Evolutionary conservation across 179 eudicot species (phyloP).

Genomic region (Amaranthus tricolor): DNA sequence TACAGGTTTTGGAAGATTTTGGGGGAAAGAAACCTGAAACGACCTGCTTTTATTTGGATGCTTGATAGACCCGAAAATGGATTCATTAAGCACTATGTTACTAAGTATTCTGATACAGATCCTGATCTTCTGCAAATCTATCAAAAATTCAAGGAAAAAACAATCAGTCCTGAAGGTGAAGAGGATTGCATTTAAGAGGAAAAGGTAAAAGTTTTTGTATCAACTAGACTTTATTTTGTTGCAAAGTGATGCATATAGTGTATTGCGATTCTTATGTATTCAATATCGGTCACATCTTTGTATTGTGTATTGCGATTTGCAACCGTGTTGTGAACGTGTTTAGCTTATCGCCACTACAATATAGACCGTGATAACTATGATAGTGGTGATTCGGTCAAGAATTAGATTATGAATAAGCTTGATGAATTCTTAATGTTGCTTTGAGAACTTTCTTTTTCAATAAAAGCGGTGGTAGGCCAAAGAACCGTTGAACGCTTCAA

Average conservation of each 20-base stretch:
- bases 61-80: slow-evolving; percentile 13
- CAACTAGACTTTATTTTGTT: neutral
- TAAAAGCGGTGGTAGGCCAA: too few species aligned
- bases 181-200: neutral
- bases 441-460: too few species aligned
- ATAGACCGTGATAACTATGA: neutral
- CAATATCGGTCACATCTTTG: too few species aligned
- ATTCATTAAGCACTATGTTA: slow-evolving; percentile 11
- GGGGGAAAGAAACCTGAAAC: neutral
- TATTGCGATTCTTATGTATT: too few species aligned
- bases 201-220: neutral
- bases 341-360: too few species aligned
- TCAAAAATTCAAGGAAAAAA: neutral
- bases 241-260: neutral
- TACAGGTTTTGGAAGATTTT: slow-evolving; percentile 19
- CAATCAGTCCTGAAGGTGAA: slow-evolving; percentile 2
- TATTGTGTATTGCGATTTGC: too few species aligned
- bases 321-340: too few species aligned
- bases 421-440: neutral
- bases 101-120: neutral
- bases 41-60: slow-evolving; percentile 8
- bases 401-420: neutral
- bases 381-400: neutral
- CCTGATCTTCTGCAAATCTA: slow-evolving; percentile 9
- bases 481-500: too few species aligned